These are phyloP conservation scores for Herpetomonas samuelpessoai DNA, from an alignment of 208 protist species.

Conservation along the genomic window DNA sequence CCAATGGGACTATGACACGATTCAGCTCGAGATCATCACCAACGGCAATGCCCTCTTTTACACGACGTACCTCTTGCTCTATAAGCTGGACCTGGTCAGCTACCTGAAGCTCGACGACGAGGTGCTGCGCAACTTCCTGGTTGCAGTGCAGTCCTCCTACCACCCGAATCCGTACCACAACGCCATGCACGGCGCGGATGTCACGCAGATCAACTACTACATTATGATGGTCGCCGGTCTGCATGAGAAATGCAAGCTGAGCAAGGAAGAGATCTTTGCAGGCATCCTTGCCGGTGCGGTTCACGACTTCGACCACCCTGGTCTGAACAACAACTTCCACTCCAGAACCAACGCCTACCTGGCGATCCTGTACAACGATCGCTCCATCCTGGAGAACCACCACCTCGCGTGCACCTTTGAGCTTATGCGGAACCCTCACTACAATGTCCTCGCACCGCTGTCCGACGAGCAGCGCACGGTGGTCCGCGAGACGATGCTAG, in stretches of 20 bases:
- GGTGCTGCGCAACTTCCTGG: conserved; percentile 79
- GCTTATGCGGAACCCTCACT: conserved; percentile 68
- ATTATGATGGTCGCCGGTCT: conserved; percentile 86
- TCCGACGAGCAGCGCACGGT: conserved; percentile 65
- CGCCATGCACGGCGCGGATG: conserved; percentile 91
- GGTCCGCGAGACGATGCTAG: conserved; percentile 89
- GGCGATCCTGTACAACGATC: conserved; percentile 93
- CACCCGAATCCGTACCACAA: conserved; percentile 93
- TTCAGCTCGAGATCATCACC: conserved; percentile 85
- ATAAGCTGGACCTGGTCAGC: conserved; percentile 85
- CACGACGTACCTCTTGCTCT: conserved; percentile 79
- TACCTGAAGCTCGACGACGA: conserved; percentile 84
- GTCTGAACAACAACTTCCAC: conserved; percentile 97
- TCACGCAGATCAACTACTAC: conserved; percentile 93
- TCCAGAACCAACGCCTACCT: conserved; percentile 89
- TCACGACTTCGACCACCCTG: conserved; percentile 97
- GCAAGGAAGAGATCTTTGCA: conserved; percentile 90
- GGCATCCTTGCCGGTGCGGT: conserved; percentile 85
- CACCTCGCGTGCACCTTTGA: conserved; percentile 90
- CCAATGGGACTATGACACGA: conserved; percentile 86
- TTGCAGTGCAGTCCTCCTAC: conserved; percentile 83
- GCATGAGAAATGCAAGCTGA: conserved; percentile 62
- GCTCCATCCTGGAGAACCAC: conserved; percentile 94
- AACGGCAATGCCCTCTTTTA: conserved; percentile 88
- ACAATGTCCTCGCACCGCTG: conserved; percentile 86